Conservation (phyloP, 805 yeast species). For the Ogataea philodendri region DNA sequence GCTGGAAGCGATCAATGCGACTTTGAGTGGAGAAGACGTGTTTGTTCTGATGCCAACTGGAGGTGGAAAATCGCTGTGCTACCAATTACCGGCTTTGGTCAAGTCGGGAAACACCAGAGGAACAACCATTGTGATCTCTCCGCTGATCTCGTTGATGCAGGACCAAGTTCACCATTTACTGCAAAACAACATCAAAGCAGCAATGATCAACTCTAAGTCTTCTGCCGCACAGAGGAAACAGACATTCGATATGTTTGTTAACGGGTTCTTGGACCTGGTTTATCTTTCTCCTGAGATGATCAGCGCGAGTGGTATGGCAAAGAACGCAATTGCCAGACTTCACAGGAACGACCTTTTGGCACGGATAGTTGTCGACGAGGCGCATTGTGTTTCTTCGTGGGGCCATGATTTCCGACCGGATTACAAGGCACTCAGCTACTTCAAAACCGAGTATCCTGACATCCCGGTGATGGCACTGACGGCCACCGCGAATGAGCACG, state of each 20-base stretch:
- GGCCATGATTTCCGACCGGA: conserved; percentile 98
- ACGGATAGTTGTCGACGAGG: conserved; percentile 91
- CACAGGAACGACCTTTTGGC: conserved; percentile 61
- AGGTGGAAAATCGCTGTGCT: conserved; percentile 95
- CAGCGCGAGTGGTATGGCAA: conserved; percentile 67
- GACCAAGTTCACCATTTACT: conserved; percentile 88
- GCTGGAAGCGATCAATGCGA: conserved; percentile 79
- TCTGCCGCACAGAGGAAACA: conserved; percentile 59
- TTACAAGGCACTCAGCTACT: conserved; percentile 73
- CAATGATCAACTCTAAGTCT: conserved; percentile 82
- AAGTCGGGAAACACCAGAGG: conserved; percentile 73
- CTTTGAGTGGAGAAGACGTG: conserved; percentile 75
- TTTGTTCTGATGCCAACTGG: conserved; percentile 98
- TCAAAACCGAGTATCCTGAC: conserved; percentile 70
- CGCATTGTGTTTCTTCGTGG: conserved; percentile 98
- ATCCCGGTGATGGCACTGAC: conserved; percentile 95
- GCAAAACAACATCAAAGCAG: conserved; percentile 69
- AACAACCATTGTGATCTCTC: conserved; percentile 89
- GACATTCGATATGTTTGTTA: conserved; percentile 58
- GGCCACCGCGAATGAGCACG: conserved; percentile 94
- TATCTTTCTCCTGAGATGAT: conserved; percentile 96
- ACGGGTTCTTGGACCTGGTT: conserved; percentile 70
- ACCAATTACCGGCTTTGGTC: conserved; percentile 90
- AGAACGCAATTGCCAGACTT: conserved; percentile 56
- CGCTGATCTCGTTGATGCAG: conserved; percentile 93